Conservation (phyloP, 2,329 filamentous ascomycete species). For the Scedosporium dehoogii region DNA sequence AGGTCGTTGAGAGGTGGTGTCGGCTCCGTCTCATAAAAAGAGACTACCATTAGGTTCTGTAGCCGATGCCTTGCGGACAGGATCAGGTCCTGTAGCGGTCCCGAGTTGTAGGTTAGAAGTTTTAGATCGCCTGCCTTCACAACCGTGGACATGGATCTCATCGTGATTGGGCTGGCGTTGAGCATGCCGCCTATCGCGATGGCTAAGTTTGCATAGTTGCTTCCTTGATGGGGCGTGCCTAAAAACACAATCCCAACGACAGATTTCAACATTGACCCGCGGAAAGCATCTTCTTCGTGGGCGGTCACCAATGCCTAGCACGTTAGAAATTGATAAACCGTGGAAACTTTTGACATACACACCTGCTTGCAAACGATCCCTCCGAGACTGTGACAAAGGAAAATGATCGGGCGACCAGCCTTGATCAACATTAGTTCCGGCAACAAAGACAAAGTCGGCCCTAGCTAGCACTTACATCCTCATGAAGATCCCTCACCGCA, state of each 20-base stretch:
- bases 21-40: constrained; percentile 13
- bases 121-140: constrained; percentile 16
- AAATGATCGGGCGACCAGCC: constrained; percentile 14
- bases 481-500: constrained; percentile 9
- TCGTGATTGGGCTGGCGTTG: constrained; percentile 6
- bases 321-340: background rate
- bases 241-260: constrained; percentile 18
- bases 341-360: background rate
- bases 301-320: constrained; percentile 14
- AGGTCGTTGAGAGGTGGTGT: constrained; percentile 9
- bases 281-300: constrained; percentile 11
- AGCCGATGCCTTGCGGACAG: constrained; percentile 12
- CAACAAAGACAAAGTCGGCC: constrained; percentile 8
- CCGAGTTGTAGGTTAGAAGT: constrained; percentile 11
- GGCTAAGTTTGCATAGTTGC: constrained; percentile 13
- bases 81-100: constrained; percentile 12
- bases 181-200: constrained; percentile 14
- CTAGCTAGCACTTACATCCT: constrained; percentile 6
- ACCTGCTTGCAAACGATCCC: constrained; percentile 20
- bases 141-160: constrained; percentile 5
- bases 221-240: constrained; percentile 22
- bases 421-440: constrained; percentile 10
- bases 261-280: constrained; percentile 10
- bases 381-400: constrained; percentile 19
- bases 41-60: constrained; percentile 11